A percentile compares a stretch with the other conserved stretches of the same genome.
Evolutionary conservation across 2,329 filamentous ascomycete species (phyloP).

Genomic region (Rosellinia necatrix): DNA sequence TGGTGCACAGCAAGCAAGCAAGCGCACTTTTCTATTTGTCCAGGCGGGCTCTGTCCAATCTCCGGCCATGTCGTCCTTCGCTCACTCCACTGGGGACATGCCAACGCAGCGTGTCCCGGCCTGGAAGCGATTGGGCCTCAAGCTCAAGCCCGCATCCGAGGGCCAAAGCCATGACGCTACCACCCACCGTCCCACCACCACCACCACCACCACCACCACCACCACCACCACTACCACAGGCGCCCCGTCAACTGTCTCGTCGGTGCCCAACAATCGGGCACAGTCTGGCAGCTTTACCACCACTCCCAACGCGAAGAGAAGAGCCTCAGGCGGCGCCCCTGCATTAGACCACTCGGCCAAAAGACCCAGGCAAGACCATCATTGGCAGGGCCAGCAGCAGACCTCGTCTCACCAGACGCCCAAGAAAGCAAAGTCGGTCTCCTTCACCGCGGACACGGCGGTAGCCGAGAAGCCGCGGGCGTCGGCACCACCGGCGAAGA

Average conservation of each 20-base stretch:
- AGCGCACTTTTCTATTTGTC: conserved; percentile 11
- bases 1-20: conserved; percentile 2
- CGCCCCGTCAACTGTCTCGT: too few relatives aligned
- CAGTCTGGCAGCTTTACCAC: conserved; percentile 22
- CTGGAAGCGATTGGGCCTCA: conserved; percentile 67
- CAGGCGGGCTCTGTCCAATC: conserved; percentile 31
- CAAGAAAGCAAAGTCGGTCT: conserved; percentile 56
- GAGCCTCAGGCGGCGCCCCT: conserved; percentile 38
- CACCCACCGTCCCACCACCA: conserved; percentile 34
- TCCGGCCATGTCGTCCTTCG: conserved; percentile 49
- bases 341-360: conserved; percentile 40
- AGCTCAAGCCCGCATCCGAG: conserved; percentile 56
- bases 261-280: conserved; percentile 31
- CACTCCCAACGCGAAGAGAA: conserved; percentile 39
- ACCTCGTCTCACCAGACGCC: conserved; percentile 41
- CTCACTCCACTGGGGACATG: conserved; percentile 46
- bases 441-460: conserved; percentile 42
- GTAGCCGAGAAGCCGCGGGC: conserved; percentile 30
- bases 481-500: conserved; percentile 28
- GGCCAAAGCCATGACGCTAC: conserved; percentile 39
- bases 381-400: conserved; percentile 32
- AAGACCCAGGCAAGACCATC: conserved; percentile 39
- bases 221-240: conserved; percentile 28
- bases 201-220: conserved; percentile 17
- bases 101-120: conserved; percentile 56